Conservation (phyloP, 805 yeast genomes). For the Candida qinlingensis region DNA sequence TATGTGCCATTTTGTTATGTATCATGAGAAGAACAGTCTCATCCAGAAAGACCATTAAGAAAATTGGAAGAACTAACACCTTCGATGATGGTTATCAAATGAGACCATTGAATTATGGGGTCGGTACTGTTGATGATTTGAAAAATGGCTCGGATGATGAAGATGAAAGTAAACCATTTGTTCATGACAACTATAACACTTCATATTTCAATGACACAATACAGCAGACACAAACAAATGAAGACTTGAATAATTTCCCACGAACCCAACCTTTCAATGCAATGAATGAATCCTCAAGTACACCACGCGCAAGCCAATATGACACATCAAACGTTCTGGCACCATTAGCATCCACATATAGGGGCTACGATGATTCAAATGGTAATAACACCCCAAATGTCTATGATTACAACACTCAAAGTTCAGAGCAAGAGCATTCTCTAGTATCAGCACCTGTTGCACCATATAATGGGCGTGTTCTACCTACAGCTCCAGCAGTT, state of each 20-base stretch:
- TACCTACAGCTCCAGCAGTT: conserved; percentile 1
- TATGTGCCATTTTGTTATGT: conserved; percentile 62
- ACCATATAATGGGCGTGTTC: not conserved
- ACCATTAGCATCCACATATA: conserved; percentile 17
- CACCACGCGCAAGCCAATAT: conserved; percentile 3
- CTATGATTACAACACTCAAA: conserved; percentile 1
- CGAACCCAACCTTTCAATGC: conserved; percentile 19
- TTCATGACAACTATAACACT: conserved; percentile 9
- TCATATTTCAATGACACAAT: conserved; percentile 10
- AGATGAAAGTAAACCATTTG: conserved; percentile 17
- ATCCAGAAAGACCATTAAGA: conserved; percentile 21
- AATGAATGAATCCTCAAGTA: conserved; percentile 11
- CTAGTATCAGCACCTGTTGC: conserved; percentile 2
- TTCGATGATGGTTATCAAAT: conserved; percentile 20
- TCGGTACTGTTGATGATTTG: conserved; percentile 23
- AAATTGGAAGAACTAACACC: conserved; percentile 6
- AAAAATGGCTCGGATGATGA: conserved; percentile 16
- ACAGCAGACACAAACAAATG: conserved; percentile 13
- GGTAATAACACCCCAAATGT: not conserved
- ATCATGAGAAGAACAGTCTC: conserved; percentile 64
- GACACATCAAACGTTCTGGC: conserved; percentile 15
- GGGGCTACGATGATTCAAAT: conserved; percentile 16
- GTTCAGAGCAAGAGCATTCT: not conserved
- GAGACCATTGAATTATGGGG: conserved; percentile 22
- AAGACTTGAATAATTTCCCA: conserved; percentile 15